These are phyloP conservation scores for Paratinospora sagittata DNA, from an alignment of 164 flowering plant species.

Conservation along the genomic window DNA sequence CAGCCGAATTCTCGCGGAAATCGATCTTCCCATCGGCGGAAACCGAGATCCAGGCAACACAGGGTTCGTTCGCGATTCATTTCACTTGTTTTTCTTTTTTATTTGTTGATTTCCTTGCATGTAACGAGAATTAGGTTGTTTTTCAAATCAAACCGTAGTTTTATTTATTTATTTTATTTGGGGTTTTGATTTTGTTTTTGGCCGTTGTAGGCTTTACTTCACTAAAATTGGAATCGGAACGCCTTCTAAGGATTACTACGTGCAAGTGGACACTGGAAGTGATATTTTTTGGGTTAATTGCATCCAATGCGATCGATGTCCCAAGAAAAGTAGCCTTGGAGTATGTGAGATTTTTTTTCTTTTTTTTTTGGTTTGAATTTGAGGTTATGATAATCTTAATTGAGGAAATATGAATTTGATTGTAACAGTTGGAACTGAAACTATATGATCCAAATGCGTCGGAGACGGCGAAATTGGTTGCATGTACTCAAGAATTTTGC, in stretches of 20 bases:
- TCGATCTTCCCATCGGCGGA: slow-evolving; percentile 69
- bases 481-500: slow-evolving; percentile 66
- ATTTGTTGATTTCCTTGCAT: too few species aligned
- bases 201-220: slow-evolving; percentile 60
- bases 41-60: slow-evolving; percentile 52
- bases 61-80: slow-evolving; percentile 35
- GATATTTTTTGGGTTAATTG: slow-evolving; percentile 94
- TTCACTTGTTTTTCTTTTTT: not conserved
- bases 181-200: slow-evolving; percentile 1
- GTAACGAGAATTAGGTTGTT: too few species aligned
- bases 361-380: not conserved
- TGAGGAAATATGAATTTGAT: not conserved
- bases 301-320: slow-evolving; percentile 64
- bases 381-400: not conserved
- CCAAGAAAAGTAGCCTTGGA: slow-evolving; percentile 62
- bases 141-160: not conserved
- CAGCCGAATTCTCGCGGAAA: slow-evolving; percentile 46
- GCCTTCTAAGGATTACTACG: slow-evolving; percentile 68
- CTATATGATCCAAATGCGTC: slow-evolving; percentile 61
- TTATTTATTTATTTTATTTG: not conserved
- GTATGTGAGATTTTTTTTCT: slow-evolving; percentile 32
- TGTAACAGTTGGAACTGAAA: slow-evolving; percentile 58
- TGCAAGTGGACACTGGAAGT: slow-evolving; percentile 94
- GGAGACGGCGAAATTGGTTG: slow-evolving; percentile 43
- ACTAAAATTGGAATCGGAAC: slow-evolving; percentile 80